Evolutionary conservation across 1,139 yeast species (phyloP).

Genomic region (Zygosaccharomyces pseudobailii): DNA sequence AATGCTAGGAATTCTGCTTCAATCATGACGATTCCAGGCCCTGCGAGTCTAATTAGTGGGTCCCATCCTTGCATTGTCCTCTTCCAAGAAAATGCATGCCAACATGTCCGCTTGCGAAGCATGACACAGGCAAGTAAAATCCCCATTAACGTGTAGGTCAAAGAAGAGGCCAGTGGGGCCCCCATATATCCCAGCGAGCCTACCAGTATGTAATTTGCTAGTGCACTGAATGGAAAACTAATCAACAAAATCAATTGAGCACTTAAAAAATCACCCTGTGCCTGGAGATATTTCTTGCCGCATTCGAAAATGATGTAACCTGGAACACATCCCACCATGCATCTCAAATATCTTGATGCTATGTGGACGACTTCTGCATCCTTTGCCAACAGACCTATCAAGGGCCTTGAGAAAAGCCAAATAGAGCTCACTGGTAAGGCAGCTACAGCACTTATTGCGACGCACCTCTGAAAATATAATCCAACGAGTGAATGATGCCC

Average conservation of each 20-base stretch:
- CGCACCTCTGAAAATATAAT: conserved; percentile 41
- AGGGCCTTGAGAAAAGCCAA: conserved; percentile 40
- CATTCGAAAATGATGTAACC: conserved; percentile 41
- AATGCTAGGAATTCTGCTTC: conserved; percentile 43
- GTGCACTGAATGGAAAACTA: conserved; percentile 38
- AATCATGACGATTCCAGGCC: conserved; percentile 43
- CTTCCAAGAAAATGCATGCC: conserved; percentile 35
- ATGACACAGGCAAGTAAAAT: conserved; percentile 32
- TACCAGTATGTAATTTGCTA: conserved; percentile 37
- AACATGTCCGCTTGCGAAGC: conserved; percentile 29
- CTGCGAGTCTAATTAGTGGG: conserved; percentile 37
- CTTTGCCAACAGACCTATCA: conserved; percentile 35
- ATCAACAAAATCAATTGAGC: conserved; percentile 39
- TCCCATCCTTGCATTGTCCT: conserved; percentile 34
- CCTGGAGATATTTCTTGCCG: conserved; percentile 41
- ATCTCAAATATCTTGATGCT: conserved; percentile 37
- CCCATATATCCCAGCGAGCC: conserved; percentile 41
- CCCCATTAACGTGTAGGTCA: conserved; percentile 39
- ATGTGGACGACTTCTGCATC: conserved; percentile 34
- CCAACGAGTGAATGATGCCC: conserved; percentile 38
- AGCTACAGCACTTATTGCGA: conserved; percentile 37
- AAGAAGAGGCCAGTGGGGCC: conserved; percentile 40
- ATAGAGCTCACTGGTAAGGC: conserved; percentile 36
- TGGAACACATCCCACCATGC: conserved; percentile 38
- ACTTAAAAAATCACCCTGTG: conserved; percentile 41